Evolutionary conservation across 441 rosid genomes (phyloP).

Genomic region (Capsella rubella): DNA sequence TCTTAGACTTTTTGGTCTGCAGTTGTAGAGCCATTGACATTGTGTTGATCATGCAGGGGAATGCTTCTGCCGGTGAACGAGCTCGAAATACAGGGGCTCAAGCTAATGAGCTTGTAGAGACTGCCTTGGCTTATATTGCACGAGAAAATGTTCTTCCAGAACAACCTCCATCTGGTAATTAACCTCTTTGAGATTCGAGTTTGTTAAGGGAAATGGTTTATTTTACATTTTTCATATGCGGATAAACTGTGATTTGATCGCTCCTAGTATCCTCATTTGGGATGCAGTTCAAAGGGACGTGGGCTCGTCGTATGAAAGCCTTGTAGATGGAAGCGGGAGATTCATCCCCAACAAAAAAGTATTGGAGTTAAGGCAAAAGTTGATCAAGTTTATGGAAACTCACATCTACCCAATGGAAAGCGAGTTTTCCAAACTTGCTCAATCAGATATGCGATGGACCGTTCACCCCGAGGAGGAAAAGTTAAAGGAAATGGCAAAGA

Average conservation of each 20-base stretch:
- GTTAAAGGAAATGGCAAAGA: conserved; percentile 86
- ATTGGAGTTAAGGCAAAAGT: conserved; percentile 65
- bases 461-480: conserved; percentile 95
- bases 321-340: conserved; percentile 63
- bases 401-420: conserved; percentile 83
- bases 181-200: conserved; percentile 5
- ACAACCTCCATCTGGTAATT: conserved; percentile 75
- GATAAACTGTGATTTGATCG: conserved; percentile 6
- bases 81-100: conserved; percentile 66
- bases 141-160: conserved; percentile 69
- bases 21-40: conserved; percentile 12
- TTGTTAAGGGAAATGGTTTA: conserved; percentile 3
- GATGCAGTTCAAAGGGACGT: conserved; percentile 45
- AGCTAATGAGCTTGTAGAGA: conserved; percentile 68
- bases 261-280: conserved; percentile 16
- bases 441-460: conserved; percentile 81
- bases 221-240: neutral
- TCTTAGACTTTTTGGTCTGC: conserved; percentile 12
- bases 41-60: conserved; percentile 66
- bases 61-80: conserved; percentile 94
- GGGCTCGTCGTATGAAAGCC: conserved; percentile 45
- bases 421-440: conserved; percentile 83
- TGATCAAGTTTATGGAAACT: conserved; percentile 91
- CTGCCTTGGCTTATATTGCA: conserved; percentile 67
- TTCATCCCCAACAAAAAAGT: conserved; percentile 76